Evolutionary conservation across 345 rosid genomes (phyloP).

Genomic region (Raphanus sativus): DNA sequence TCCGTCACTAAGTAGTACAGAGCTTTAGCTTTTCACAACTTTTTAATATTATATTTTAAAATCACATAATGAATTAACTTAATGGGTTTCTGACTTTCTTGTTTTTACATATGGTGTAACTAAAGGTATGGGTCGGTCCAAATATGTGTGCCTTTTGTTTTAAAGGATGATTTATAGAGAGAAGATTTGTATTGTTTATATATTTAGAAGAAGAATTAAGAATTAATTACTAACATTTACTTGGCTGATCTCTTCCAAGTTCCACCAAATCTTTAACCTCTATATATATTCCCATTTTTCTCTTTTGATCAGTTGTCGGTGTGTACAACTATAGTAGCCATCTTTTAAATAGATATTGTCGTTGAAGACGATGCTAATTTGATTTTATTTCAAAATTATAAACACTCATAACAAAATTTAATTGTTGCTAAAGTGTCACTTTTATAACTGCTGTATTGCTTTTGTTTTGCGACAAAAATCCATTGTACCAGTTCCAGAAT

Average conservation of each 20-base stretch:
- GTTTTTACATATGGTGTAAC: slow-evolving; percentile 6
- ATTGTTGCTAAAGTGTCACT: too few species aligned
- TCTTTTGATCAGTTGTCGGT: not conserved
- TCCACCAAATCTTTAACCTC: too few species aligned
- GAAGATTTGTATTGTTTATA: not conserved
- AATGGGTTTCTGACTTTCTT: not conserved
- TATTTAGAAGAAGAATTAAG: not conserved
- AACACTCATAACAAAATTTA: too few species aligned
- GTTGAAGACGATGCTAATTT: not conserved
- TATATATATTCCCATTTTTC: not conserved
- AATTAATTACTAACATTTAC: not conserved
- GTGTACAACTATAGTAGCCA: not conserved
- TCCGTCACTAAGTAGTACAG: slow-evolving; percentile 28
- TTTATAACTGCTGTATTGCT: too few species aligned
- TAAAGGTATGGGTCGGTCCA: not conserved
- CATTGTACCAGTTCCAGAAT: too few species aligned
- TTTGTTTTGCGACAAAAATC: too few species aligned
- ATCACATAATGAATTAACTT: not conserved
- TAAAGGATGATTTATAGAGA: not conserved
- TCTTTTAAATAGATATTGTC: not conserved
- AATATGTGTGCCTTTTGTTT: slow-evolving; percentile 1
- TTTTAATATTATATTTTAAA: not conserved
- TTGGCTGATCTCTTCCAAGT: not conserved
- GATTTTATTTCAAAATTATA: too few species aligned
- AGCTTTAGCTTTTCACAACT: slow-evolving; percentile 25